Evolutionary conservation across 192 early-diverging fungal genomes (phyloP).

Genomic region (Coemansia sp.): DNA sequence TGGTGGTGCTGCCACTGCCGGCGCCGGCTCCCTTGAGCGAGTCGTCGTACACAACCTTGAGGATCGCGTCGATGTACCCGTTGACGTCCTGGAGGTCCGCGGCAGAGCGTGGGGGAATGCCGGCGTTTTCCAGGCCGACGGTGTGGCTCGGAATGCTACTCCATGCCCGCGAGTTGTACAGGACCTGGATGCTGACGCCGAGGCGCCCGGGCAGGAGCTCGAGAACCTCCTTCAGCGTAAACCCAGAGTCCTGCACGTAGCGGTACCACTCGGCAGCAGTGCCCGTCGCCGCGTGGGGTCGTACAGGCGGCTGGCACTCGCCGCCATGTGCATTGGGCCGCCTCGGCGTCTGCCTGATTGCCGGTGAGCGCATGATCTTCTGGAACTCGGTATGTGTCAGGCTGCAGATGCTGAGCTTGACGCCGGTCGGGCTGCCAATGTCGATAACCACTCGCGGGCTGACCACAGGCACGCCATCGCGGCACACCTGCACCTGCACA

Average conservation of each 20-base stretch:
- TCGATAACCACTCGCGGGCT: constrained; percentile 56
- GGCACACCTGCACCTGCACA: constrained; percentile 84
- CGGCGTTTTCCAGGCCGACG: constrained; percentile 51
- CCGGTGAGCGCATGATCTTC: constrained; percentile 22
- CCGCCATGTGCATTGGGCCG: background rate
- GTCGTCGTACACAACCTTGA: constrained; percentile 82
- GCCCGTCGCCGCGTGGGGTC: constrained; percentile 11
- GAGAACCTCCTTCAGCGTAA: constrained; percentile 47
- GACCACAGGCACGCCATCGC: constrained; percentile 83
- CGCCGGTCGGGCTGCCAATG: constrained; percentile 24
- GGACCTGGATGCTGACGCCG: constrained; percentile 83
- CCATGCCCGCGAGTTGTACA: constrained; percentile 78
- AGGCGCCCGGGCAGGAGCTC: constrained; percentile 59
- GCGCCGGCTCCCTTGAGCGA: constrained; percentile 26
- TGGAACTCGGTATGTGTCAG: constrained; percentile 52
- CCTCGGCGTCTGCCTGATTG: constrained; percentile 1
- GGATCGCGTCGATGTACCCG: constrained; percentile 80
- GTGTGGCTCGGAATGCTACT: too few species aligned
- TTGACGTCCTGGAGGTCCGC: constrained; percentile 64
- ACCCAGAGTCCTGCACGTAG: constrained; percentile 28
- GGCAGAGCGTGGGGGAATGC: constrained; percentile 11
- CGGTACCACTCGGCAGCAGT: constrained; percentile 35
- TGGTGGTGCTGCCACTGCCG: constrained; percentile 2
- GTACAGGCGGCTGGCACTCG: background rate
- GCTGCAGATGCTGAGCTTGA: constrained; percentile 34